Percentiles rank a stretch among this genome's conserved stretches.
phyloP scores from a whole-genome alignment of 2,329 filamentous ascomycete genomes.

The Cytospora paraplurivora region DNA sequence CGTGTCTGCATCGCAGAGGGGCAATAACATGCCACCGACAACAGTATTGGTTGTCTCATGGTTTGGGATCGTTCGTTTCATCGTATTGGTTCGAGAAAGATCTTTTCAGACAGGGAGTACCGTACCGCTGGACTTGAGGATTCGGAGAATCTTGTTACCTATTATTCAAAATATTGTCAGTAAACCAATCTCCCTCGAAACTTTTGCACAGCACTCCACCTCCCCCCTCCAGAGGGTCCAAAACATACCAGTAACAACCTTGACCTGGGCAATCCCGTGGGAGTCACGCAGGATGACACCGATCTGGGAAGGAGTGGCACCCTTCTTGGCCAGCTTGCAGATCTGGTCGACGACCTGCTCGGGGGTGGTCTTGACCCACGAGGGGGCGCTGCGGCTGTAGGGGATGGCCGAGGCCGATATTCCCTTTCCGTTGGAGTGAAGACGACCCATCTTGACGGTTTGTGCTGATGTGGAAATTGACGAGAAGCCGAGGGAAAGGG shows the following conservation, averaged over 20 bases:
- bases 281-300: slow-evolving; percentile 98
- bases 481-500: slow-evolving; percentile 34
- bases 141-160: slow-evolving; percentile 99
- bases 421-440: slow-evolving; percentile 99
- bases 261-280: slow-evolving; percentile 97
- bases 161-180: slow-evolving; percentile 42
- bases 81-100: not conserved
- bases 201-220: not conserved
- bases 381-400: slow-evolving; percentile 89
- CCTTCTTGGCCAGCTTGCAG: slow-evolving; percentile 98
- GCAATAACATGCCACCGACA: slow-evolving; percentile 12
- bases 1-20: slow-evolving; percentile 23
- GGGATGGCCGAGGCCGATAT: slow-evolving; percentile 95
- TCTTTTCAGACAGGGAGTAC: slow-evolving; percentile 40
- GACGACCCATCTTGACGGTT: slow-evolving; percentile 80
- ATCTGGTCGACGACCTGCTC: slow-evolving; percentile 99
- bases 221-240: not conserved
- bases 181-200: slow-evolving; percentile 27
- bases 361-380: slow-evolving; percentile 98
- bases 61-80: slow-evolving; percentile 2
- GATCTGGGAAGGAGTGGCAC: slow-evolving; percentile 97
- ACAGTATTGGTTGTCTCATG: not conserved
- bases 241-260: slow-evolving; percentile 87
- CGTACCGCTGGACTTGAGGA: slow-evolving; percentile 97
- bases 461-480: slow-evolving; percentile 37